Evolutionary conservation across 2,329 filamentous ascomycete genomes (phyloP).

Genomic region (Diaporthe capsici): DNA sequence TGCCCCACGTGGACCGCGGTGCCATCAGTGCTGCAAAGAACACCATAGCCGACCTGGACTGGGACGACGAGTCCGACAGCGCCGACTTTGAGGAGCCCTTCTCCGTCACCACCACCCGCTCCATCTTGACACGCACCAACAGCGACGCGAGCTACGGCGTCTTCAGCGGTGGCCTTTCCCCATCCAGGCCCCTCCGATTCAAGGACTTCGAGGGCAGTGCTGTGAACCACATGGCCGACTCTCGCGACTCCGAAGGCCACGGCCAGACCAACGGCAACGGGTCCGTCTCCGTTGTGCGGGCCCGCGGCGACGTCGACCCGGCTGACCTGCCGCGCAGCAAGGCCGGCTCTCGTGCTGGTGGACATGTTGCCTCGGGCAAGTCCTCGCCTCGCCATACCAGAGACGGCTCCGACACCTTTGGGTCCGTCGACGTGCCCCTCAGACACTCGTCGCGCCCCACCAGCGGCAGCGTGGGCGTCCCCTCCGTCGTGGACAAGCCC

Average conservation of each 20-base stretch:
- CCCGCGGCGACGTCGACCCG: conserved; percentile 1
- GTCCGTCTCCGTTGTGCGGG: background rate
- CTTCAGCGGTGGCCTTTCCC: conserved; percentile 34
- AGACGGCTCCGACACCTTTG: background rate
- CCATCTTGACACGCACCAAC: conserved; percentile 13
- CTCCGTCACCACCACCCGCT: conserved; percentile 21
- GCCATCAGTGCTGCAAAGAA: conserved; percentile 36
- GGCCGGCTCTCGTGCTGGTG: conserved; percentile 1
- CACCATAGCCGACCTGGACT: conserved; percentile 30
- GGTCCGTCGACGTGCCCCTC: conserved; percentile 7
- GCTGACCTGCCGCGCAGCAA: conserved; percentile 11
- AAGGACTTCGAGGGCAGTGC: conserved; percentile 2
- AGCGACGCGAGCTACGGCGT: conserved; percentile 34
- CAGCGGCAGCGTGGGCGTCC: conserved; percentile 18
- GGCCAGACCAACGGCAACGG: conserved; percentile 7
- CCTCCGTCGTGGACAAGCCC: conserved; percentile 23
- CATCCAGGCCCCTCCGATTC: conserved; percentile 18
- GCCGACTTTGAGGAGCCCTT: conserved; percentile 18
- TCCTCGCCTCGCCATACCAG: background rate
- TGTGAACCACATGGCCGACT: conserved; percentile 11
- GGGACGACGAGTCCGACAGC: conserved; percentile 37
- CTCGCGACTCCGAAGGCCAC: background rate
- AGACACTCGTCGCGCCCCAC: conserved; percentile 36
- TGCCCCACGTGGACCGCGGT: conserved; percentile 21
- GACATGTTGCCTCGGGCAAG: background rate